phyloP scores from a whole-genome alignment of 768 basidiomycete species.

The Trametes coccinea region DNA sequence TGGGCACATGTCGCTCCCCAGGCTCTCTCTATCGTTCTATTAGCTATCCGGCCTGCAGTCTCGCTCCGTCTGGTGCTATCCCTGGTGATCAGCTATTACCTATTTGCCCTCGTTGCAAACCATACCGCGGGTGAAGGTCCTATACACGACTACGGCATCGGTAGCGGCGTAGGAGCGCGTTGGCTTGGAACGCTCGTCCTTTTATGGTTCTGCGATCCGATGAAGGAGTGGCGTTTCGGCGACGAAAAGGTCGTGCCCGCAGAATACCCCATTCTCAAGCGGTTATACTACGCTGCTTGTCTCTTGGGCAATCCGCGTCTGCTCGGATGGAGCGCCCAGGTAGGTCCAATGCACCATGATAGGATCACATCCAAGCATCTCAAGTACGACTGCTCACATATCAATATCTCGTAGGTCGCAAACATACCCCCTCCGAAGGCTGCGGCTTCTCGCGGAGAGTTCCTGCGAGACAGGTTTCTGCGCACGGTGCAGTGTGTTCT shows the following conservation, averaged over 20 bases:
- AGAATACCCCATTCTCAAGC: background rate
- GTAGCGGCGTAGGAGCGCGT: background rate
- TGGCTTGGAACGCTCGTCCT: background rate
- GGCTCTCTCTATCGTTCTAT: background rate
- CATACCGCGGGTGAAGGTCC: background rate
- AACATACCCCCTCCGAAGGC: conserved; percentile 7
- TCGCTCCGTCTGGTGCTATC: background rate
- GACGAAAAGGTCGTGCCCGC: background rate
- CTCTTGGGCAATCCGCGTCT: background rate
- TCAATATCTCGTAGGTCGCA: conserved; percentile 1
- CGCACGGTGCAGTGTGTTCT: background rate
- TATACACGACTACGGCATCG: background rate
- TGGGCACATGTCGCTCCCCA: background rate
- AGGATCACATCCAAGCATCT: too few relatives aligned
- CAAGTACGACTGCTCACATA: background rate
- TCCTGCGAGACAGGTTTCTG: background rate
- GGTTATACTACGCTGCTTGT: background rate
- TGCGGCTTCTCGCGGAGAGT: background rate
- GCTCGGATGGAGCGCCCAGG: background rate
- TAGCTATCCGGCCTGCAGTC: background rate
- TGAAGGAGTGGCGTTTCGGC: background rate
- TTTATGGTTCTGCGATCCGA: background rate
- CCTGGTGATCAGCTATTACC: background rate
- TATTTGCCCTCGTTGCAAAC: background rate
- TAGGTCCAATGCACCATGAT: background rate